These are phyloP conservation scores for Venturia effusa DNA, from an alignment of 2,329 filamentous ascomycete genomes.

Conservation along the genomic window DNA sequence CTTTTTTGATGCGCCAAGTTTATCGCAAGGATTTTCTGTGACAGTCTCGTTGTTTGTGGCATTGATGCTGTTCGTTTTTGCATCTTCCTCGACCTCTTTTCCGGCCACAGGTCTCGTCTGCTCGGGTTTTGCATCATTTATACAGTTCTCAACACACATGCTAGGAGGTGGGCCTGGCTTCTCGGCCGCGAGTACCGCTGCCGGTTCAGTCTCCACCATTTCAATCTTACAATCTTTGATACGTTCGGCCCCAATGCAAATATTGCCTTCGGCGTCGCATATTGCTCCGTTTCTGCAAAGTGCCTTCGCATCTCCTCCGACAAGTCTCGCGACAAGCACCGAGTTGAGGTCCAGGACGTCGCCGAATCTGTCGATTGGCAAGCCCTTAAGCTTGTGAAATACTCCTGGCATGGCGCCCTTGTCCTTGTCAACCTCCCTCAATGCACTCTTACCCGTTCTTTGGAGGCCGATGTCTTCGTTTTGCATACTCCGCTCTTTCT, in stretches of 20 bases:
- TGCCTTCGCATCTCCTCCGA: not conserved
- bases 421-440: too few relatives aligned
- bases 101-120: too few relatives aligned
- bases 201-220: not conserved
- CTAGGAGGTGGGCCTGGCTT: not conserved
- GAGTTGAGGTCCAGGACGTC: not conserved
- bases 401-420: not conserved
- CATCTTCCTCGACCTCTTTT: too few relatives aligned
- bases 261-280: conserved; percentile 3
- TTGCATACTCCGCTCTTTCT: too few relatives aligned
- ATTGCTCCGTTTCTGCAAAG: not conserved
- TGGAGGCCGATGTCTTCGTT: too few relatives aligned
- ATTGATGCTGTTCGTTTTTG: too few relatives aligned
- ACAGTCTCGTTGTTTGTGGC: too few relatives aligned
- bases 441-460: too few relatives aligned
- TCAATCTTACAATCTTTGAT: conserved; percentile 26
- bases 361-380: not conserved
- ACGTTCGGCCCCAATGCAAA: conserved; percentile 44
- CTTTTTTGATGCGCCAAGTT: too few relatives aligned
- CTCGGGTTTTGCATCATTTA: not conserved
- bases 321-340: not conserved
- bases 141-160: not conserved
- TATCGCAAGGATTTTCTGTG: too few relatives aligned
- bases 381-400: not conserved
- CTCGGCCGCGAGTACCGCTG: not conserved